Evolutionary conservation across 768 basidiomycete genomes (phyloP), one percentile per base, ranked within the genome.

Genomic region (Suillus lakei): DNA sequence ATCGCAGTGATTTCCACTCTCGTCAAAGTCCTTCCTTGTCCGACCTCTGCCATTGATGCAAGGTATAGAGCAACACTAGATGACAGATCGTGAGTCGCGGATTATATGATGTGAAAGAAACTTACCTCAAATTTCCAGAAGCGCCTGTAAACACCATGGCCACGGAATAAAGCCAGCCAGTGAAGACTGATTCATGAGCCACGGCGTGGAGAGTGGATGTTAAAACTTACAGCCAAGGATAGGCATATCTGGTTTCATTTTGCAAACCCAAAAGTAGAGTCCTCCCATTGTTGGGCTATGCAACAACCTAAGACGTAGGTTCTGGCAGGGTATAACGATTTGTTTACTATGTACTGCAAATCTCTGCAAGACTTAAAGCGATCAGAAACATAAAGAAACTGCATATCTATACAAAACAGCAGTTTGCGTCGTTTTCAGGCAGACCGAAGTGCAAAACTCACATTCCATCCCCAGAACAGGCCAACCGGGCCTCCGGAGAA

Each of bases 381-480:
- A 87, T 85, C 39, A 87, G 72, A 36, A 87, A 74, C 86, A 87
- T 86, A 73, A 87, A 88, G 32, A 86, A 66, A 60, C 82, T 87
- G 70, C 86, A 86, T 71, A 85, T 83, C 82, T 83, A 62, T 15
- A 28, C 5, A 41, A 12, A 59, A 59, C 43, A 59, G 9, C 6
- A 16, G 23, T 18, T 44, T 28, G 15, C n/a, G 30, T 16, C 12
- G n/a, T 4, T 8, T 16, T 34, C 36, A 65, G 36, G 38, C 32
- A 23, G 32, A 56, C 43, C 38, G 44, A 36, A 8, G 28, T 16
- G 28, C 9, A 1, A 26, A 13, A 72, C 81, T 67, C 66, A 86
- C 86, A 69, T 88, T 87, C 86, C 86, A 87, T 10, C 85, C 86
- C 86, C 86, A 87, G 71, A 88, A 87, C 65, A 87, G 72, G 2